Evolutionary conservation across 176 grass and related monocot species (phyloP).

Genomic region (Elymus sibiricus): DNA sequence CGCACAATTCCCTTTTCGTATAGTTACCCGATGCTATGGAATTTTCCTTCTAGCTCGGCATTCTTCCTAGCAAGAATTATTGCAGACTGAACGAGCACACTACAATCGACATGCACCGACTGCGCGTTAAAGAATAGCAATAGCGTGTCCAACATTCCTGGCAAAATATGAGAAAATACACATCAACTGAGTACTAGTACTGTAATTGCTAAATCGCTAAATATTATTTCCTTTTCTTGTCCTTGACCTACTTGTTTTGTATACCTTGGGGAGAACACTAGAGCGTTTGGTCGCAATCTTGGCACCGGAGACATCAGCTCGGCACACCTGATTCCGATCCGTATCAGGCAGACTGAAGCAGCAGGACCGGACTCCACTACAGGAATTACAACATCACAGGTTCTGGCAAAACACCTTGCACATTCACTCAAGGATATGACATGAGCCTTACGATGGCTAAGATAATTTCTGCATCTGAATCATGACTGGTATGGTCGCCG

Average conservation of each 20-base stretch:
- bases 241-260: not conserved
- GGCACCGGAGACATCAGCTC: constrained; percentile 21
- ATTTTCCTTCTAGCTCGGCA: no score
- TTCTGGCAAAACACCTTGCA: not conserved
- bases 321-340: constrained; percentile 16
- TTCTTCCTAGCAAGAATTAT: no score
- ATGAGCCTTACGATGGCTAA: not conserved
- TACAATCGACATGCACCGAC: no score
- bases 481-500: not conserved
- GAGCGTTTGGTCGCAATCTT: not conserved
- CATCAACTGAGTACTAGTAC: no score
- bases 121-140: no score
- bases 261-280: not conserved
- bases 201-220: not conserved
- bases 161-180: no score
- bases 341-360: not conserved
- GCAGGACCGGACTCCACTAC: not conserved
- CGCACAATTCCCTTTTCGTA: no score
- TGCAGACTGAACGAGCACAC: no score
- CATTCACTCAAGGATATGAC: not conserved
- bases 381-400: not conserved
- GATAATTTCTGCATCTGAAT: not conserved
- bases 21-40: no score
- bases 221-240: not conserved
- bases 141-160: no score